A percentile compares a stretch with the other conserved stretches of the same genome.
phyloP scores from a whole-genome alignment of 768 basidiomycete species.

The Suillus alpinus region DNA sequence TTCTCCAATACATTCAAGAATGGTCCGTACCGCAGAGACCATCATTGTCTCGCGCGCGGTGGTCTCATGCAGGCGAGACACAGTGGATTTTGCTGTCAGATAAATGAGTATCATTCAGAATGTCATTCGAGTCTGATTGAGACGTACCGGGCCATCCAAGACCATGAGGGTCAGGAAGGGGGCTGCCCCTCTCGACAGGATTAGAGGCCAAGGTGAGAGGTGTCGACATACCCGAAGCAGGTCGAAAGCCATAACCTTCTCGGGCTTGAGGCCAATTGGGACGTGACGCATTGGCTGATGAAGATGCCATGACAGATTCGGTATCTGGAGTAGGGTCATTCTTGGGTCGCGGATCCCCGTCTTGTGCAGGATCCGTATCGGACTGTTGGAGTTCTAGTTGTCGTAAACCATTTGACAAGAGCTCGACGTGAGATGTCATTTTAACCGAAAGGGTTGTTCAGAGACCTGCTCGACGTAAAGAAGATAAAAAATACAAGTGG shows the following conservation, averaged over 20 bases:
- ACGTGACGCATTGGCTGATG: constrained; percentile 16
- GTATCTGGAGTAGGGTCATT: constrained; percentile 1
- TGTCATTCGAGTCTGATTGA: constrained; percentile 8
- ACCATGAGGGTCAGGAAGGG: constrained; percentile 59
- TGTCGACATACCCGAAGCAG: constrained; percentile 63
- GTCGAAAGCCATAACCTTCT: constrained; percentile 83
- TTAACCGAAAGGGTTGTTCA: constrained; percentile 13
- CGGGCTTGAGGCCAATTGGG: constrained; percentile 38
- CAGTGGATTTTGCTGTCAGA: constrained; percentile 79
- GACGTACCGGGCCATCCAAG: constrained; percentile 88
- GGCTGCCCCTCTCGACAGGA: constrained; percentile 24
- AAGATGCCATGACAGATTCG: constrained; percentile 11
- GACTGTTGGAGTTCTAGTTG: constrained; percentile 40
- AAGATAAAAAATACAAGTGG: neutral
- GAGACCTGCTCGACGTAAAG: constrained; percentile 18
- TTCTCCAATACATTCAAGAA: constrained; percentile 97
- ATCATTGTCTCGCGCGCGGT: constrained; percentile 73
- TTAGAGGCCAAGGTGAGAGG: constrained; percentile 42
- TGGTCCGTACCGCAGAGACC: constrained; percentile 79
- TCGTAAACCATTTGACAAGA: constrained; percentile 46
- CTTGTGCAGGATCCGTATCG: constrained; percentile 4
- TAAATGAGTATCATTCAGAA: constrained; percentile 10
- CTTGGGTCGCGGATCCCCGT: constrained; percentile 11
- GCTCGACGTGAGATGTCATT: constrained; percentile 34
- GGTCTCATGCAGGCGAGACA: constrained; percentile 80